Conservation (phyloP, 306 rosid species). For the Pterocarpus santalinus region DNA sequence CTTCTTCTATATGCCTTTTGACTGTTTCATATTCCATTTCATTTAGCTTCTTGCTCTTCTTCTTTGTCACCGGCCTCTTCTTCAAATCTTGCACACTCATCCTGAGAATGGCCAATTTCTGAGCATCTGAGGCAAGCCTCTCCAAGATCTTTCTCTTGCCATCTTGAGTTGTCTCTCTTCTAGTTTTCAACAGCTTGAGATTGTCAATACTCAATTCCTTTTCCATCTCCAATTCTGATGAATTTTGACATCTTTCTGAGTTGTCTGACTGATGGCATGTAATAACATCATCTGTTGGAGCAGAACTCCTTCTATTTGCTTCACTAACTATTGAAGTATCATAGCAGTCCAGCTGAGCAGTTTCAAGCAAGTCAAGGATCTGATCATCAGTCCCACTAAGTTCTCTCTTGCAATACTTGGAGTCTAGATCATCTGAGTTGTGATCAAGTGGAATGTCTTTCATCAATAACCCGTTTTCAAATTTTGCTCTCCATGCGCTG, state of each 20-base stretch:
- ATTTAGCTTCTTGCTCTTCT: conserved; percentile 60
- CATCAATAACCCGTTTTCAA: conserved; percentile 64
- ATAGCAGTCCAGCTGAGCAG: conserved; percentile 55
- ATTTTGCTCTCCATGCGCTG: conserved; percentile 52
- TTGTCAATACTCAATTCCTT: conserved; percentile 83
- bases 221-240: conserved; percentile 70
- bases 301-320: conserved; percentile 45
- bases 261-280: conserved; percentile 41
- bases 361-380: conserved; percentile 78
- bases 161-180: conserved; percentile 52
- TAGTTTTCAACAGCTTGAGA: conserved; percentile 59
- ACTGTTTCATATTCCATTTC: conserved; percentile 73
- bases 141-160: conserved; percentile 68
- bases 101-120: conserved; percentile 71
- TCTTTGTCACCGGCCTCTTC: conserved; percentile 66
- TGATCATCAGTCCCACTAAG: conserved; percentile 62
- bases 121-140: conserved; percentile 81
- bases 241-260: conserved; percentile 46
- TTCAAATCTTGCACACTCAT: conserved; percentile 73
- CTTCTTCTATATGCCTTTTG: conserved; percentile 75
- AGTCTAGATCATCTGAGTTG: conserved; percentile 57
- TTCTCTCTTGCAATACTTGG: conserved; percentile 59
- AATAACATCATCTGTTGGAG: conserved; percentile 50
- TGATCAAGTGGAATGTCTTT: conserved; percentile 88
- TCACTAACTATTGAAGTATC: conserved; percentile 18